A percentile compares a stretch with the other conserved stretches of the same genome.
These are phyloP conservation scores for Saccharomycopsis fodiens DNA, from an alignment of 805 yeast species.

Conservation along the genomic window DNA sequence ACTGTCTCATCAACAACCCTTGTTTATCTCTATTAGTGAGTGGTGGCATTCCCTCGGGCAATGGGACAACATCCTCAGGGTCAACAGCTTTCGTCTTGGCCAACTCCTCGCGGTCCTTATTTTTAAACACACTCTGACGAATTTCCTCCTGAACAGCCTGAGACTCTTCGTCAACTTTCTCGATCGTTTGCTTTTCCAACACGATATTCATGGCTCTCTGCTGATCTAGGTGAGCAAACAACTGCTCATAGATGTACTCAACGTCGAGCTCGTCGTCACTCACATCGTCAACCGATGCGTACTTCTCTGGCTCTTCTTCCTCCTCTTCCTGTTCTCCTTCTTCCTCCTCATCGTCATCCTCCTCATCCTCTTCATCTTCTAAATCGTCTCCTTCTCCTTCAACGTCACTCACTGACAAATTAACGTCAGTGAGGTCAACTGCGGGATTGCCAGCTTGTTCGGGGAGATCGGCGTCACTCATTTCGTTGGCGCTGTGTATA, in stretches of 20 bases:
- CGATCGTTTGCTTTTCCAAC: conserved; percentile 10
- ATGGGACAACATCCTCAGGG: background rate
- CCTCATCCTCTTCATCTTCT: background rate
- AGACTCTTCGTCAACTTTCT: conserved; percentile 16
- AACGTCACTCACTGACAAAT: too few species aligned
- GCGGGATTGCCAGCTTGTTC: too few species aligned
- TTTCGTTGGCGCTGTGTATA: too few species aligned
- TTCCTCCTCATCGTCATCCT: background rate
- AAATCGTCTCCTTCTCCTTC: background rate
- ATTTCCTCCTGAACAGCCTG: conserved; percentile 4
- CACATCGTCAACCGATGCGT: conserved; percentile 3
- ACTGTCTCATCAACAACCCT: conserved; percentile 17
- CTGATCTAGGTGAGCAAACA: conserved; percentile 9
- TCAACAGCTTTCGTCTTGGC: background rate
- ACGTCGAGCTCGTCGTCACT: conserved; percentile 19
- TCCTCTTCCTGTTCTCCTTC: background rate
- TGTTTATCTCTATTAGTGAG: conserved; percentile 18
- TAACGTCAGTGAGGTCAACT: too few species aligned
- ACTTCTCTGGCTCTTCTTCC: background rate
- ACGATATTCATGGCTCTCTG: conserved; percentile 6
- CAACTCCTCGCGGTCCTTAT: conserved; percentile 7
- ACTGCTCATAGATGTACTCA: conserved; percentile 7
- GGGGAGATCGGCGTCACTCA: too few species aligned
- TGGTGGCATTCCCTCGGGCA: conserved; percentile 10
- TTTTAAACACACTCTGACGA: background rate